A percentile compares a stretch with the other conserved stretches of the same genome.
Evolutionary conservation across 495 filamentous ascomycete species (phyloP).

Genomic region (Podospora fimiseda): DNA sequence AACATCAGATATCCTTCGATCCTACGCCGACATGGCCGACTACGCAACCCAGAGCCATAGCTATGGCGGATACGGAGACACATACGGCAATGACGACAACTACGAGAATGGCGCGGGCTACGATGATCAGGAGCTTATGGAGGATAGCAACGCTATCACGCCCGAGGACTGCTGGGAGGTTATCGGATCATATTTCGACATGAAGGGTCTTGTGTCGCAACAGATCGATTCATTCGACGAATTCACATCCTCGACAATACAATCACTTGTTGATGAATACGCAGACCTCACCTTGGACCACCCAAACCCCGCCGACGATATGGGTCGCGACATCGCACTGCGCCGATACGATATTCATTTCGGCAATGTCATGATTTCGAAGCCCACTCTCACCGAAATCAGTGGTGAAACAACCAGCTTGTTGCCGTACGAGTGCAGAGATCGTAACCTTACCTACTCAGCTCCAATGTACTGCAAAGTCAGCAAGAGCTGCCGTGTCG

Average conservation of each 20-base stretch:
- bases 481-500: constrained; percentile 69
- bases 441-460: constrained; percentile 92
- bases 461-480: constrained; percentile 84
- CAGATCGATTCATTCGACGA: constrained; percentile 98
- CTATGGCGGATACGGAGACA: constrained; percentile 22
- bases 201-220: constrained; percentile 92
- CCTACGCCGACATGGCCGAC: constrained; percentile 19
- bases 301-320: constrained; percentile 62
- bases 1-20: background rate
- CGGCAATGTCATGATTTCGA: constrained; percentile 72
- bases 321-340: constrained; percentile 67
- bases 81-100: constrained; percentile 39
- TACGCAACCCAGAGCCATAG: constrained; percentile 17
- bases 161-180: constrained; percentile 97
- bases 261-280: constrained; percentile 86
- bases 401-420: constrained; percentile 78
- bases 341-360: constrained; percentile 92
- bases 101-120: constrained; percentile 66
- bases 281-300: constrained; percentile 83
- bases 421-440: constrained; percentile 83
- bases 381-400: constrained; percentile 82
- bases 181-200: constrained; percentile 92
- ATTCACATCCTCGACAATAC: constrained; percentile 86
- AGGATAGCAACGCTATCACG: constrained; percentile 73
- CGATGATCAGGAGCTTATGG: constrained; percentile 43